Evolutionary conservation across 768 basidiomycete species (phyloP).

Genomic region (Mycena kentingensis): DNA sequence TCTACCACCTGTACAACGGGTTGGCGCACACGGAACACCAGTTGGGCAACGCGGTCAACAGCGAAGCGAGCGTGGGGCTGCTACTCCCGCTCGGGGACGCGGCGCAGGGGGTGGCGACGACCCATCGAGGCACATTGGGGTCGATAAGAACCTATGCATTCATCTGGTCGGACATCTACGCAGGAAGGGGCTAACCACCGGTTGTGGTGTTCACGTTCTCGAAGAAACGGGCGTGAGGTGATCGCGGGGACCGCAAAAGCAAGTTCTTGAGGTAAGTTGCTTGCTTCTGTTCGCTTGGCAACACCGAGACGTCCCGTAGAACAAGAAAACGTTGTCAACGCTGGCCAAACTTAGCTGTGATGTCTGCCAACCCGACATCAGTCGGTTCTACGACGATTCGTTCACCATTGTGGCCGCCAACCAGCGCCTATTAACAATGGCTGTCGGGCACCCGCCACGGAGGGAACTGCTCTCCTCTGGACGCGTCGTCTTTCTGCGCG

Average conservation of each 20-base stretch:
- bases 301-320: conserved; percentile 43
- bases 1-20: conserved; percentile 78
- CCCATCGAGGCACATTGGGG: conserved; percentile 56
- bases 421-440: conserved; percentile 61
- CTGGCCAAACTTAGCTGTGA: conserved; percentile 70
- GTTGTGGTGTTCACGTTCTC: conserved; percentile 97
- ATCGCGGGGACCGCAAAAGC: conserved; percentile 86
- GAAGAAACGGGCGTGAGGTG: conserved; percentile 96
- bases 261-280: conserved; percentile 72
- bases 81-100: conserved; percentile 33
- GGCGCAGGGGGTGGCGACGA: conserved; percentile 50
- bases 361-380: conserved; percentile 72
- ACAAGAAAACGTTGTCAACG: conserved; percentile 64
- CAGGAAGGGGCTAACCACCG: conserved; percentile 84
- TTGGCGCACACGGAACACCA: conserved; percentile 77
- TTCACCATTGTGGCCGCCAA: conserved; percentile 64
- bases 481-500: conserved; percentile 82
- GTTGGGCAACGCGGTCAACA: conserved; percentile 59
- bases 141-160: conserved; percentile 92
- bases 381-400: conserved; percentile 73
- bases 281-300: conserved; percentile 4
- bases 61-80: conserved; percentile 45
- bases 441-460: conserved; percentile 60
- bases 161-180: conserved; percentile 85
- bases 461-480: conserved; percentile 69